Evolutionary conservation across 768 basidiomycete species (phyloP).

Genomic region (button mushroom (Agaricus bisporus)): DNA sequence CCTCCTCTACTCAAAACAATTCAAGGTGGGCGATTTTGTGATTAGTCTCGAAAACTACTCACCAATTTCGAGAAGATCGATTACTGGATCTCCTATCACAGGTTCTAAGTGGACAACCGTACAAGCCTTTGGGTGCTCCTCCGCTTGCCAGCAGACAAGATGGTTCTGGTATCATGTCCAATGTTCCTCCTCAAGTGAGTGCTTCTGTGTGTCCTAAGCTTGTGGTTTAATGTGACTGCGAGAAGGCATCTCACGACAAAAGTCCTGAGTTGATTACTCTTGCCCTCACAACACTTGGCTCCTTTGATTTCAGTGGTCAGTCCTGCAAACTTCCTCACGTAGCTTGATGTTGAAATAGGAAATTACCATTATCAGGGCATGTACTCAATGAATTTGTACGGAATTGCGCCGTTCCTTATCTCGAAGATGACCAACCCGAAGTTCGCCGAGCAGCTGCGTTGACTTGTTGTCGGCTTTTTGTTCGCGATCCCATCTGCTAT

Average conservation of each 20-base stretch:
- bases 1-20: constrained; percentile 87
- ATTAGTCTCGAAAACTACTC: neutral
- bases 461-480: constrained; percentile 88
- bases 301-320: constrained; percentile 91
- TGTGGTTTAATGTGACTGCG: constrained; percentile 1
- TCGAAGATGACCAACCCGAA: constrained; percentile 87
- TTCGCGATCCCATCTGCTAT: constrained; percentile 92
- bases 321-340: neutral
- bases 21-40: constrained; percentile 58
- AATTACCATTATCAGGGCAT: constrained; percentile 51
- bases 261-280: constrained; percentile 67
- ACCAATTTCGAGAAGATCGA: constrained; percentile 53
- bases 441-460: constrained; percentile 86
- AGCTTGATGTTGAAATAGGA: neutral
- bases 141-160: constrained; percentile 52
- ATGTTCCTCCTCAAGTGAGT: constrained; percentile 42
- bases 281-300: constrained; percentile 80
- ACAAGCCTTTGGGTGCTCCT: constrained; percentile 86
- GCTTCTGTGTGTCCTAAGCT: constrained; percentile 9
- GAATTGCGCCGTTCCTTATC: constrained; percentile 82
- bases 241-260: constrained; percentile 47
- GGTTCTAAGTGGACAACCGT: constrained; percentile 77
- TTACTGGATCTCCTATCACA: constrained; percentile 79
- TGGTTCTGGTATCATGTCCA: constrained; percentile 38
- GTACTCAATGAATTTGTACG: constrained; percentile 95